Evolutionary conservation across 2,329 filamentous ascomycete species (phyloP), one percentile per base, ranked within the genome.

Genomic region (Hirsutella rhossiliensis): DNA sequence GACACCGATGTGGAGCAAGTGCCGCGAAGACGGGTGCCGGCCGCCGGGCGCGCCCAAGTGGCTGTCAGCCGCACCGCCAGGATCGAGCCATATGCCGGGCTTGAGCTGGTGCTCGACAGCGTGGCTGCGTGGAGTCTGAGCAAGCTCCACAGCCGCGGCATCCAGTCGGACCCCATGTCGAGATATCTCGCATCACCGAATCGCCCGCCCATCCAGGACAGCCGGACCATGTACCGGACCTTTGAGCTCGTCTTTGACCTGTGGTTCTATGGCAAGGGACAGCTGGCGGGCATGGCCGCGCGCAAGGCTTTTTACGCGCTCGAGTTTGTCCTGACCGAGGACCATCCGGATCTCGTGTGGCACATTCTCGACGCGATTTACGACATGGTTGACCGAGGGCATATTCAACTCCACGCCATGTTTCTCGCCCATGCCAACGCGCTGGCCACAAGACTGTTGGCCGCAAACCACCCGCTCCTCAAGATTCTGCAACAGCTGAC

Each of bases 181-280:
- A 52, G 50, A 31, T 64, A 64, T 38, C 51, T 64, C 8, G 60
- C 59, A 6, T 56, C 54, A 28, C 62, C 61, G 12, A 60, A 60
- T 28, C 55, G 54, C 11, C 61, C 61, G 11, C 62, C 58, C 20
- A 61, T 63, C 11, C 59, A 63, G 44, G 62, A 64, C 43, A 64
- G 62, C 41, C 62, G 62, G 29, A 64, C 62, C 40, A 64, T 64
- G 62, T 64, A 63, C 43, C 58, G 62, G 42, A 64, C 60, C 1
- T 64, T 64, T 43, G 62, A 64, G 46, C 52, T 64, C 15, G 60
- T 60, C 19, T 64, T 63, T 40, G 62, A 63, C 45, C 51, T 64
- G 11, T 64, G 60, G 60, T 55, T 51, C 20, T 53, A 58, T n/a
- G 62, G 61, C 3, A 58, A 57, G 40, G 62, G 62, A 5, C 53